Percentiles rank a stretch among this genome's conserved stretches.
Conservation (phyloP, 2,329 filamentous ascomycete genomes). For the Bipolaris victoriae region DNA sequence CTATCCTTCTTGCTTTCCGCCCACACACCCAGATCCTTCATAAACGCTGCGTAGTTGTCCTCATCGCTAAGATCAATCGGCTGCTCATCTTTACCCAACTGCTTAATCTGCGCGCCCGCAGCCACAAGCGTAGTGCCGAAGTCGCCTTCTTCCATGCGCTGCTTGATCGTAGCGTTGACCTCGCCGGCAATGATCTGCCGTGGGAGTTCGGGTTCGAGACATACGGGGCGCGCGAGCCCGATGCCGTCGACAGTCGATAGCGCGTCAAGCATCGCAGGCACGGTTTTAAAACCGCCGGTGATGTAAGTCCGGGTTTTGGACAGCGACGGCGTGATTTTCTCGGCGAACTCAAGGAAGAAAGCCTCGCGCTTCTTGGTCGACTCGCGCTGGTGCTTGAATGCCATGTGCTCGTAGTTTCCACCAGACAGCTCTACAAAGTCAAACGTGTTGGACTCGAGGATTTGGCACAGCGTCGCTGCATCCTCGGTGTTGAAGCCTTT, state of each 20-base stretch:
- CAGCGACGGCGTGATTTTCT: conserved; percentile 56
- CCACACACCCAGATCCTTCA: conserved; percentile 58
- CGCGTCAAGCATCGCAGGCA: conserved; percentile 64
- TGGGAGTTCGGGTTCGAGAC: conserved; percentile 58
- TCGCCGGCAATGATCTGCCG: conserved; percentile 54
- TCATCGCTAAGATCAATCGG: conserved; percentile 60
- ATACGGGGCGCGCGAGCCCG: conserved; percentile 62
- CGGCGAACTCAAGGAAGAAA: conserved; percentile 68
- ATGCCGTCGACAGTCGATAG: conserved; percentile 65
- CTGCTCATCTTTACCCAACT: conserved; percentile 60
- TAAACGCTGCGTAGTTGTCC: conserved; percentile 56
- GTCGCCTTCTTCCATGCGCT: conserved; percentile 57
- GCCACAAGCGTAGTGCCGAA: conserved; percentile 57
- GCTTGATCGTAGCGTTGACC: conserved; percentile 55
- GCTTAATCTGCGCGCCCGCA: conserved; percentile 59
- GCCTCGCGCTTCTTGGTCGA: conserved; percentile 63
- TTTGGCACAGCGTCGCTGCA: conserved; percentile 55
- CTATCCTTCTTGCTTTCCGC: conserved; percentile 50
- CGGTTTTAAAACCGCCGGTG: conserved; percentile 64
- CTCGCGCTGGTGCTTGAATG: conserved; percentile 60
- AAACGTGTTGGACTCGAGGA: conserved; percentile 58
- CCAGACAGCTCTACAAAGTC: conserved; percentile 66
- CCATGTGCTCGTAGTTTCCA: conserved; percentile 64
- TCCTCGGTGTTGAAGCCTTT: conserved; percentile 60
- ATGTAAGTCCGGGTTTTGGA: conserved; percentile 66